phyloP scores from a whole-genome alignment of 306 rosid genomes.

The Quercus engelmannii region DNA sequence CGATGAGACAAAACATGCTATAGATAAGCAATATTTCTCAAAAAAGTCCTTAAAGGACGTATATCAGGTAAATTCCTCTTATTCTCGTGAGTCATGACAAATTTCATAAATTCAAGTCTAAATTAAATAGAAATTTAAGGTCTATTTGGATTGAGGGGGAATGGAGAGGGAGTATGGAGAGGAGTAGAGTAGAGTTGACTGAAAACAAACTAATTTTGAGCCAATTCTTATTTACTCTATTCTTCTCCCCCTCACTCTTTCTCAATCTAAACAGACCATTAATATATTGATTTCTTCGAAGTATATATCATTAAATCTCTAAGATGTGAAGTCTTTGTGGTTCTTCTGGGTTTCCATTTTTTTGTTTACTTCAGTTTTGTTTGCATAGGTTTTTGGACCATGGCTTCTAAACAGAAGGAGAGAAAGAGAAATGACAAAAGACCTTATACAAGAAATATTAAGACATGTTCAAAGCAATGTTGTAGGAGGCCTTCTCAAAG shows the following conservation, averaged over 20 bases:
- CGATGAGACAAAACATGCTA: conserved; percentile 39
- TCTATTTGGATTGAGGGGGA: no score
- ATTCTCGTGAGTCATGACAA: no score
- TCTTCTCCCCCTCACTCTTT: no score
- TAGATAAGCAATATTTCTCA: conserved; percentile 36
- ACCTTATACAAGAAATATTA: conserved; percentile 36
- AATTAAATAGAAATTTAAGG: no score
- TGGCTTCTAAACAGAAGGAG: conserved; percentile 47
- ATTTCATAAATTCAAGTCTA: no score
- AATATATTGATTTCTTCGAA: no score
- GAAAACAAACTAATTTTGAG: no score
- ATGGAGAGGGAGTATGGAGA: accelerated
- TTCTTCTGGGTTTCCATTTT: background rate
- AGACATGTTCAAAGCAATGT: conserved; percentile 34
- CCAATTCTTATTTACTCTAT: no score
- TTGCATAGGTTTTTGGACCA: conserved; percentile 45
- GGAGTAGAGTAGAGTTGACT: no score
- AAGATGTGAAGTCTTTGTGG: background rate
- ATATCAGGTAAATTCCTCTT: conserved; percentile 22
- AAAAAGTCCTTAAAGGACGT: conserved; percentile 37
- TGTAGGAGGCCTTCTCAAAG: conserved; percentile 32
- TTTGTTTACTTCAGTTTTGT: background rate
- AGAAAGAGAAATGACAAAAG: conserved; percentile 38
- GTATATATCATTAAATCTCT: no score
- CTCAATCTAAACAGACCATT: no score